phyloP scores from a whole-genome alignment of 2,329 filamentous ascomycete genomes.

The Aspergillus floridensis region DNA sequence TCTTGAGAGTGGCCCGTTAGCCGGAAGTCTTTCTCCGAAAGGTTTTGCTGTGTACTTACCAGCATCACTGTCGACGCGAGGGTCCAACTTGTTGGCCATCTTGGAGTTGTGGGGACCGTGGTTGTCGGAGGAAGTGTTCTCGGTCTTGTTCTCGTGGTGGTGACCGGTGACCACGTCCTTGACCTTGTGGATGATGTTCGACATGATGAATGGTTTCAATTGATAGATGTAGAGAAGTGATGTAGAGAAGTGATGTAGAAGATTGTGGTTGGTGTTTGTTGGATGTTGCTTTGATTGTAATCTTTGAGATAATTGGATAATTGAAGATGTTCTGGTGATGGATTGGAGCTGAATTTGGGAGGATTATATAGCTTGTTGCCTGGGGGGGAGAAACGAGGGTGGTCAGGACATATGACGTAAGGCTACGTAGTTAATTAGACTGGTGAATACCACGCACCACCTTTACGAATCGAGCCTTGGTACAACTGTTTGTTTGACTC shows the following conservation, averaged over 20 bases:
- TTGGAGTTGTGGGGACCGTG: slow-evolving; percentile 18
- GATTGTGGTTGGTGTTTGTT: not conserved
- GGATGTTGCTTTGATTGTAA: not conserved
- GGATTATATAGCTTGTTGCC: not conserved
- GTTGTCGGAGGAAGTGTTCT: slow-evolving; percentile 11
- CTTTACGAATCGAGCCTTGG: not conserved
- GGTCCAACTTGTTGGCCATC: slow-evolving; percentile 20
- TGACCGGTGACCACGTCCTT: slow-evolving; percentile 42
- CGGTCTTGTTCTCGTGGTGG: slow-evolving; percentile 18
- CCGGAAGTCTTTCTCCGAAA: no score
- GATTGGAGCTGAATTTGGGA: not conserved
- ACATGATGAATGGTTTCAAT: slow-evolving; percentile 34
- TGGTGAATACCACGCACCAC: not conserved
- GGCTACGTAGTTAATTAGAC: not conserved
- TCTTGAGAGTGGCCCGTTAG: not conserved
- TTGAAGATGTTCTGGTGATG: not conserved
- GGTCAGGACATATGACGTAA: not conserved
- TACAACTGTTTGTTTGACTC: not conserved
- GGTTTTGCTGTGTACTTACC: slow-evolving; percentile 5
- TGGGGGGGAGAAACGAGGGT: not conserved
- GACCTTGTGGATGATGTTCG: slow-evolving; percentile 44
- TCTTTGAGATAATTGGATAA: not conserved
- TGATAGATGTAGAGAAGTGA: not conserved
- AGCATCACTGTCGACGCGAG: slow-evolving; percentile 18
- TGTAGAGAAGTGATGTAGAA: no score